phyloP scores from a whole-genome alignment of 225 moss, liverwort and hornwort genomes.

The Marchantia polymorpha region DNA sequence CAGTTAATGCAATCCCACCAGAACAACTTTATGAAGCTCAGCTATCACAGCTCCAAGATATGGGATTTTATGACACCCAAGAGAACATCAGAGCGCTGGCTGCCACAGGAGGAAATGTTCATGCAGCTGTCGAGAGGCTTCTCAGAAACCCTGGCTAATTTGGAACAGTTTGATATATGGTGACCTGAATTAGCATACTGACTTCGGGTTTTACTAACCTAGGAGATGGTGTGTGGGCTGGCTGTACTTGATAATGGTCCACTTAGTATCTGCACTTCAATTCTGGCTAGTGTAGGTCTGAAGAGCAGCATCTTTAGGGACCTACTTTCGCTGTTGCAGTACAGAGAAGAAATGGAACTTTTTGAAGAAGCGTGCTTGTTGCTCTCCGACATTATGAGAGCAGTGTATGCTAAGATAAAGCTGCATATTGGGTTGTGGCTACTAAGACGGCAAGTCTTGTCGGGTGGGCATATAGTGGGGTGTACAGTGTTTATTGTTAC shows the following conservation, averaged over 20 bases:
- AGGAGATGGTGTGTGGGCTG: conserved; percentile 30
- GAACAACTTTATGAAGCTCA: conserved; percentile 93
- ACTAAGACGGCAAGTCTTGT: conserved; percentile 39
- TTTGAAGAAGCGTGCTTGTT: conserved; percentile 36
- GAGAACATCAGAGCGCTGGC: conserved; percentile 86
- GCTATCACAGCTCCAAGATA: conserved; percentile 92
- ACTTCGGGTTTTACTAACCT: conserved; percentile 22
- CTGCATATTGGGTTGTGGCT: conserved; percentile 46
- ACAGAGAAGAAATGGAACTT: conserved; percentile 38
- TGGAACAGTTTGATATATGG: neutral
- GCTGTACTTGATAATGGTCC: conserved; percentile 26
- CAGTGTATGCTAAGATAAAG: conserved; percentile 51
- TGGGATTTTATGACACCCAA: conserved; percentile 91
- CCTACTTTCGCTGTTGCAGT: conserved; percentile 27
- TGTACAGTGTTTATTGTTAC: conserved; percentile 53
- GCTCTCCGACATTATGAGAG: conserved; percentile 39
- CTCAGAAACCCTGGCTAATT: conserved; percentile 71
- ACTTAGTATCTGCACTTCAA: conserved; percentile 32
- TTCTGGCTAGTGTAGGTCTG: conserved; percentile 30
- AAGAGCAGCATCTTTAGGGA: conserved; percentile 32
- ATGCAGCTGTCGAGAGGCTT: conserved; percentile 92
- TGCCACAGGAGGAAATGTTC: conserved; percentile 88
- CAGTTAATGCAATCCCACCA: conserved; percentile 61
- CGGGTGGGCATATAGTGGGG: conserved; percentile 42
- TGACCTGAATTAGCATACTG: conserved; percentile 22